A percentile compares a stretch with the other conserved stretches of the same genome.
Conservation (phyloP, 2,329 filamentous ascomycete genomes). For the Calonectria naviculata region DNA sequence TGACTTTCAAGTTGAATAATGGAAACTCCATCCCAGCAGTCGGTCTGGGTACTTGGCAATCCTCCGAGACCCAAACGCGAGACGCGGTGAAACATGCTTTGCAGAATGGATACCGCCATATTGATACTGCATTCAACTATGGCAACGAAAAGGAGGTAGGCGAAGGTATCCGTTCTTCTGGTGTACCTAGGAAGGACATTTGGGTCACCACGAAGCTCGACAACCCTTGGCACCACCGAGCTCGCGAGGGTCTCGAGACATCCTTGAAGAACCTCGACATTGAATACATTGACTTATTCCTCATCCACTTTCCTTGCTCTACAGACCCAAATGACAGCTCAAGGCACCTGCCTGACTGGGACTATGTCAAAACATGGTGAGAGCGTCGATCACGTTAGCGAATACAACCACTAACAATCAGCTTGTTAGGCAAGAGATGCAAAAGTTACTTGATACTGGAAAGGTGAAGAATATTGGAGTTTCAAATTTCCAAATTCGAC, state of each 20-base stretch:
- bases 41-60: constrained; percentile 47
- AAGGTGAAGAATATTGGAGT: constrained; percentile 84
- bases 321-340: constrained; percentile 22
- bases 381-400: too few relatives aligned
- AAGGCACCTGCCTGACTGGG: constrained; percentile 36
- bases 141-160: constrained; percentile 69
- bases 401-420: neutral
- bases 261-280: constrained; percentile 62
- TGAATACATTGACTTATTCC: constrained; percentile 68
- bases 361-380: constrained; percentile 27
- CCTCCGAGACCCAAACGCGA: constrained; percentile 56
- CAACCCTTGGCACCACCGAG: constrained; percentile 70
- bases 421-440: constrained; percentile 63
- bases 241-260: constrained; percentile 65
- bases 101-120: constrained; percentile 67
- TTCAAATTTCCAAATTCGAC: constrained; percentile 83
- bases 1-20: constrained; percentile 22
- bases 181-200: constrained; percentile 63
- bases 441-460: constrained; percentile 72
- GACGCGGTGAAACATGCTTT: constrained; percentile 69
- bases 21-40: constrained; percentile 21
- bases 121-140: constrained; percentile 72
- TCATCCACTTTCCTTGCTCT: constrained; percentile 41
- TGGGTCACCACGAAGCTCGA: constrained; percentile 77
- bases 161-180: constrained; percentile 56